Conservation (phyloP, 192 early-diverging fungal genomes). For the Umbelopsis sp. region DNA sequence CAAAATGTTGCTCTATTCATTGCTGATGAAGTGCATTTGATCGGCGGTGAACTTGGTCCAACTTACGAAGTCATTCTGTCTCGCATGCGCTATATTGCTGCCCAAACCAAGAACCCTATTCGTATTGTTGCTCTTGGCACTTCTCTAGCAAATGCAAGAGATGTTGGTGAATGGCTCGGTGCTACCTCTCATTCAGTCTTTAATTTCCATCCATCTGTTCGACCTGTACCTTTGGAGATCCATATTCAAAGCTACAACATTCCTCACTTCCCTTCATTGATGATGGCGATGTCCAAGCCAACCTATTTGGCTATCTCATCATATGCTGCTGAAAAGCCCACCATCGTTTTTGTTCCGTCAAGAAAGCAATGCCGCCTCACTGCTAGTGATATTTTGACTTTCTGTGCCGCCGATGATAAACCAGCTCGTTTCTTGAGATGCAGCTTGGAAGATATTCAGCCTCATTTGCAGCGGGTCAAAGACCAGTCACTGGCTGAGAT, state of each 20-base stretch:
- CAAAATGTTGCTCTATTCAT: slow-evolving; percentile 87
- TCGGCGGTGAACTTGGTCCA: slow-evolving; percentile 96
- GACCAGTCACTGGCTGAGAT: slow-evolving; percentile 80
- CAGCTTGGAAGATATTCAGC: slow-evolving; percentile 79
- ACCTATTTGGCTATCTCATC: slow-evolving; percentile 93
- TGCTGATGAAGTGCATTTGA: slow-evolving; percentile 98
- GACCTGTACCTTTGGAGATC: slow-evolving; percentile 96
- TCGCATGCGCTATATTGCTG: slow-evolving; percentile 96
- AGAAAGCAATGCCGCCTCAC: slow-evolving; percentile 96
- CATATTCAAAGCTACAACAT: slow-evolving; percentile 97
- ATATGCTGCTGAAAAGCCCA: slow-evolving; percentile 91
- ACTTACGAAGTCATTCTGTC: slow-evolving; percentile 98
- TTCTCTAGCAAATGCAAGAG: slow-evolving; percentile 93
- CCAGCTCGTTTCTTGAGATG: slow-evolving; percentile 90
- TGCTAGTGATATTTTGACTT: slow-evolving; percentile 93
- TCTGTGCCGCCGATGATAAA: slow-evolving; percentile 91
- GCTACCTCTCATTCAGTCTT: slow-evolving; percentile 85
- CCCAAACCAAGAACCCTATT: slow-evolving; percentile 71
- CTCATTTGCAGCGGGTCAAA: slow-evolving; percentile 68
- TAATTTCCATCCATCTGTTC: slow-evolving; percentile 96
- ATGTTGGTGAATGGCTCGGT: slow-evolving; percentile 97
- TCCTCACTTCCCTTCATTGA: slow-evolving; percentile 96
- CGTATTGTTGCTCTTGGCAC: slow-evolving; percentile 96
- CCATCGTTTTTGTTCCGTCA: slow-evolving; percentile 98
- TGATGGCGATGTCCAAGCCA: slow-evolving; percentile 99